phyloP scores from a whole-genome alignment of 768 basidiomycete genomes.

The Pisolithus albus region DNA sequence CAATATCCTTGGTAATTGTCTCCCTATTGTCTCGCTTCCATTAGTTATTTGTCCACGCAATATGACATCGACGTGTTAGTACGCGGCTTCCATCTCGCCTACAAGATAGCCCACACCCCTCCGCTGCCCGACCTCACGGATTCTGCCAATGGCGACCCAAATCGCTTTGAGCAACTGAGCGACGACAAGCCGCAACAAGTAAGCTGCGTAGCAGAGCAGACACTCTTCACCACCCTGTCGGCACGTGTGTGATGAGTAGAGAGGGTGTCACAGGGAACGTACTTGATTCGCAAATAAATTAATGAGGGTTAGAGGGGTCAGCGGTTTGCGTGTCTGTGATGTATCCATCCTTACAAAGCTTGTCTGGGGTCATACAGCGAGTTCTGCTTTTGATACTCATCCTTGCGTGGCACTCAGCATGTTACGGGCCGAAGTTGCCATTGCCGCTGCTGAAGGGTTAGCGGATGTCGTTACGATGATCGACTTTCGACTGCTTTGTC shows the following conservation, averaged over 20 bases:
- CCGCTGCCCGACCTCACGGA: constrained; percentile 24
- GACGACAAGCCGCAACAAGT: constrained; percentile 31
- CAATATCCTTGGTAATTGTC: background rate
- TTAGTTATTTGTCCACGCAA: constrained; percentile 36
- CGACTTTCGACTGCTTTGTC: too few species aligned
- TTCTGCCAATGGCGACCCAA: constrained; percentile 14
- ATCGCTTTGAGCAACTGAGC: constrained; percentile 26
- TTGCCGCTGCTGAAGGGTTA: too few species aligned
- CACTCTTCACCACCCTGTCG: constrained; percentile 40
- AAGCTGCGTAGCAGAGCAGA: constrained; percentile 27
- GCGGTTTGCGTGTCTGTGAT: constrained; percentile 40
- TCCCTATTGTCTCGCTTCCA: background rate
- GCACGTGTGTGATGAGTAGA: constrained; percentile 32
- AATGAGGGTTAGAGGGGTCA: constrained; percentile 39
- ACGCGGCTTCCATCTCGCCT: constrained; percentile 34
- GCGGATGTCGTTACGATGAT: too few species aligned
- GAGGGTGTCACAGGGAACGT: constrained; percentile 36
- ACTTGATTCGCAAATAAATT: constrained; percentile 34
- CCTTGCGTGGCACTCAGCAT: constrained; percentile 28
- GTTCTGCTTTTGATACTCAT: constrained; percentile 6
- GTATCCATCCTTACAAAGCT: constrained; percentile 40
- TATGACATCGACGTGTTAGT: constrained; percentile 35
- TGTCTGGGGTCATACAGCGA: constrained; percentile 39
- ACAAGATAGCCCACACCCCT: constrained; percentile 31
- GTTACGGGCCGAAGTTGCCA: too few species aligned